Percentiles rank a stretch among this genome's conserved stretches.
phyloP scores from a whole-genome alignment of 352 stramenopile genomes.

The Globisporangium nagaii region DNA sequence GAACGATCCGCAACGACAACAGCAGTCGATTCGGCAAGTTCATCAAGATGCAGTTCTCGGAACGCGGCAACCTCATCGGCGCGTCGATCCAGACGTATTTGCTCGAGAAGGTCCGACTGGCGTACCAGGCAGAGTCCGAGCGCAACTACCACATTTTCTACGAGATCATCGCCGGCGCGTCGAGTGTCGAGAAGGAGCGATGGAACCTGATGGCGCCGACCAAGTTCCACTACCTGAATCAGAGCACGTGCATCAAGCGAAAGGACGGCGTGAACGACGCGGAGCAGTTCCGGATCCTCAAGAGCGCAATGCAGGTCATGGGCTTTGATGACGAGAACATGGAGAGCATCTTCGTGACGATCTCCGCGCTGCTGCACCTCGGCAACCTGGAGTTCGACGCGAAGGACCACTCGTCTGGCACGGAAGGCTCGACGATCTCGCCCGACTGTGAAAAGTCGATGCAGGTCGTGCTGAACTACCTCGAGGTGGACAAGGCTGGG shows the following conservation, averaged over 20 bases:
- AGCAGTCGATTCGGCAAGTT: conserved; percentile 96
- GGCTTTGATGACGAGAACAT: conserved; percentile 87
- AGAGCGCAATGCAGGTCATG: conserved; percentile 81
- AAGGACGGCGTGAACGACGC: conserved; percentile 88
- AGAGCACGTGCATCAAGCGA: conserved; percentile 81
- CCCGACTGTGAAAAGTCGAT: conserved; percentile 50
- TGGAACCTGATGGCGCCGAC: conserved; percentile 48
- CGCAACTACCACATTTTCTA: conserved; percentile 98
- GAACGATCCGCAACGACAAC: conserved; percentile 97
- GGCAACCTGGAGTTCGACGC: conserved; percentile 93
- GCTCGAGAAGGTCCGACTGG: conserved; percentile 94
- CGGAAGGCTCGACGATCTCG: conserved; percentile 65
- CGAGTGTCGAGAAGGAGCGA: conserved; percentile 48
- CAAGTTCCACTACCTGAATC: conserved; percentile 89
- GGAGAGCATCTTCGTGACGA: conserved; percentile 88
- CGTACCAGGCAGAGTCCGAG: conserved; percentile 90
- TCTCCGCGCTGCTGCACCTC: conserved; percentile 90
- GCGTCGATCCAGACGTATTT: conserved; percentile 95
- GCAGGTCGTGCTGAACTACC: conserved; percentile 76
- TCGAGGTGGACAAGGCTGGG: conserved; percentile 82
- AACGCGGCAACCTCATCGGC: conserved; percentile 71
- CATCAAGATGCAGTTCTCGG: conserved; percentile 95
- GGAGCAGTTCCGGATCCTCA: conserved; percentile 79
- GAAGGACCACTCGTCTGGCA: conserved; percentile 44
- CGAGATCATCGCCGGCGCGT: conserved; percentile 84